Evolutionary conservation across 2,329 filamentous ascomycete genomes (phyloP), one percentile per base, ranked within the genome.

Genomic region (Emericellopsis cladophorae): DNA sequence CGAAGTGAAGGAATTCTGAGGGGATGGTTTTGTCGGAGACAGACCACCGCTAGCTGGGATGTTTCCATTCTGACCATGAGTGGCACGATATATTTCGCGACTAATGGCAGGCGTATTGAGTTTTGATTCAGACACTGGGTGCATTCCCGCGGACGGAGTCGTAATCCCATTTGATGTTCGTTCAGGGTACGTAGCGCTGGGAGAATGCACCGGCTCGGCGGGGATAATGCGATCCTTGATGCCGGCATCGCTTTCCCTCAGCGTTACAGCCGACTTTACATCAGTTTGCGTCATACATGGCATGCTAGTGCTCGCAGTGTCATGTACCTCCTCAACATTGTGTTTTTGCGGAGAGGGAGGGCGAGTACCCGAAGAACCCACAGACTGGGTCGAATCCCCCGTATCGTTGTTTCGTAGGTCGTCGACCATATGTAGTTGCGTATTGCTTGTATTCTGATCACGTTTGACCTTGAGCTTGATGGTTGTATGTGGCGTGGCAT

Each of bases 21-120:
- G 67, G 14, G 70, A 72, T 40, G 69, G 65, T 49, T 75, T 75
- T 23, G 60, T 66, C 2, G 71, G 71, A 11, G 71, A 75, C 22
- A 72, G 48, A 4, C 70, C 71, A 14, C 64, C 68, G 39, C 60
- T 61, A 4, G 60, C 55, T 22, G 69, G 65, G 4, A 43, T 62
- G 58, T 40, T 68, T 54, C 40, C 65, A 16, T 55, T 53, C 32
- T 51, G 46, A 18, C 47, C 42, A 15, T 54, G 44, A 15, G 51
- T 46, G 16, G 53, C 48, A 24, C 48, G 47, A 40, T 52, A 54
- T 11, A 53, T 49, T 21, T 54, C 51, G 36, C 49, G 51, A 40
- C 47, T 51, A 38, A 55, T 53, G 24, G 52, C 46, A 29, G 53
- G 53, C 24, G 53, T 55, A 37, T 49, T 52, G 29, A 55, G 44